Base-by-base conservation (phyloP, 257 asterid genomes). In the Orobanche coerulescens region DNA sequence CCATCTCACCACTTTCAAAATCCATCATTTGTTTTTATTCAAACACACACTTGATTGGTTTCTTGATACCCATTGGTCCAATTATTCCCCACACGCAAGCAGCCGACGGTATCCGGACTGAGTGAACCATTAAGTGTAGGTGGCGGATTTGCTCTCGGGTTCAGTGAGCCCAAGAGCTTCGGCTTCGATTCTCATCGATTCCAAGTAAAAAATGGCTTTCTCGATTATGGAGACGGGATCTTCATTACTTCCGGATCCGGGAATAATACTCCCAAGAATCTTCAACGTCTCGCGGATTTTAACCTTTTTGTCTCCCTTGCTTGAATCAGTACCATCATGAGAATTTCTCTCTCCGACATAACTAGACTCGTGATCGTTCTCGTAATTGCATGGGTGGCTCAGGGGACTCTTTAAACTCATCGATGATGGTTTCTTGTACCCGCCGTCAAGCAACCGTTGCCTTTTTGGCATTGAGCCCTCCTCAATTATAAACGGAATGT, bases 161-260 rank as follows among this genome's bases (percentile, higher is more conserved):
- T 22, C 49, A 57, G 68, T 26, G 46, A 74, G 68, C 43, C 81
- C 82, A 42, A 73, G 72, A 28, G 71, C 67, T 75, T 82, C 74
- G 1, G 88, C 95, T 65, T 83, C 83, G 5, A 50, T 63, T 77
- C 67, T 89, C 89, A 86, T 77, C 1, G 76, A 57, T 57, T 80
- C 75, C 76, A 89, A 76, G 81, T 83, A 84, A 14, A 36, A 66
- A 13, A 89, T 85, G 5, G 95, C 86, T 23, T 80, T 70, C 55
- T 89, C 96, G 25, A 89, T 82, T 63, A 86, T 67, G 76, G 84
- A 73, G 47, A 82, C 50, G 4, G 94, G 88, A 56, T 89, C 82
- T 16, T 76, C 71, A 61, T 77, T 69, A 65, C 66, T 74, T 51
- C 75, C 69, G 31, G 65, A 30, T 34, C 88, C 89, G 0, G 94